Base-by-base conservation (phyloP, 2,329 filamentous ascomycete species). In the Coniochaeta sp. region DNA sequence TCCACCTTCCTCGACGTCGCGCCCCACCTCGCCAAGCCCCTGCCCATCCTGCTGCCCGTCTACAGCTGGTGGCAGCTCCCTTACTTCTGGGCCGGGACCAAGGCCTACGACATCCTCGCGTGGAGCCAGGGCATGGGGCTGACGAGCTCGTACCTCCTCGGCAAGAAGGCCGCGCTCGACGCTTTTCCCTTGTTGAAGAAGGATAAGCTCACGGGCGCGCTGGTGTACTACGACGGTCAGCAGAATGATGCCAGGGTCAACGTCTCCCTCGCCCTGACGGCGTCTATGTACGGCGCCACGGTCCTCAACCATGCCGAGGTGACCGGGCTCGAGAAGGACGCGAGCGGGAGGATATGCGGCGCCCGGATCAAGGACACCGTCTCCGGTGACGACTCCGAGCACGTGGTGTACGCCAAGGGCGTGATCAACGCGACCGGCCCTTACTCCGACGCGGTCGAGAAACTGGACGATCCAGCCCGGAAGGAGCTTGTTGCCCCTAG, bases 181-280 rank as follows among this genome's bases (percentile, higher is more conserved):
- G 87, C 87, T 2, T 95, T 95, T 64, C 90, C 90, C 7, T 94
- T 95, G 89, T 70, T 95, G 58, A 91, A 89, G 71, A 86, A 83
- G 64, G 84, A 87, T 38, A 83, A 86, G 57, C 74, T 95, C 13
- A 80, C 91, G 42, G 90, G 90, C 55, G 89, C 89, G 53, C 72
- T 95, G 62, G 89, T 95, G 22, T 95, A 95, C 75, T 95, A 95
- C 66, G 89, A 95, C 71, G 90, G 90, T 60, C 89, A 88, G 27
- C 90, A 95, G 71, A 95, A 95, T 64, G 90, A 95, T 68, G 94
- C 89, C 18, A 82, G 90, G 48, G 95, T 95, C 89, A 95, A 95
- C 64, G 86, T 94, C 26, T 91, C 88, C 8, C 76, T 95, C 52
- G 89, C 88, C 20, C 89, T 92, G 82, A 95, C 90, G 16, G 89